Base-by-base conservation (phyloP, 2,329 filamentous ascomycete species). In the Cladosporium sp. region DNA sequence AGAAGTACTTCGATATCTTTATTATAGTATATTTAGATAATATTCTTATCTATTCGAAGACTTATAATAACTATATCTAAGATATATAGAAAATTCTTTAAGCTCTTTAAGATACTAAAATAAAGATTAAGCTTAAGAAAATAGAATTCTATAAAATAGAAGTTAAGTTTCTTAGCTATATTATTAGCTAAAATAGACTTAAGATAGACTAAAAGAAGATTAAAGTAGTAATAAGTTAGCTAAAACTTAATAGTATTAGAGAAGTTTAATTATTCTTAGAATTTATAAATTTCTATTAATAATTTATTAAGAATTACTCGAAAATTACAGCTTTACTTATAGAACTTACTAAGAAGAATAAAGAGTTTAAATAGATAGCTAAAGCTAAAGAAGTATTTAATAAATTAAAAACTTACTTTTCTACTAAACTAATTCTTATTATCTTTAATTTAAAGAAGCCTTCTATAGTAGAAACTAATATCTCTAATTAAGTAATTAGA, bases 91-190 rank as follows among this genome's bases (percentile, higher is more conserved):
- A 43, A 3, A 22, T 37, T 36, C 47, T 51, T 5, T 3, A n/a
- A 51, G 9, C n/a, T 14, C 11, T 17, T 51, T 9, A 12, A 5
- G 30, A 38, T 34, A 17, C 28, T 2, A 14, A 34, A 1, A 36
- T 51, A 30, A 17, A 55, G 2, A 30, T 57, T 6, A 54, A 67
- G 36, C 38, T 59, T 30, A 54, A 60, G 9, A 72, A 72, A 39
- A 71, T 64, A 47, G 51, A 61, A 1, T 73, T 72, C 40, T 51
- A 69, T 45, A 55, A 67, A 7, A 64, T 68, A 42, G 63, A 70
- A 60, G 58, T 71, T 2, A 61, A 66, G 39, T 70, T 61, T 58
- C 60, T 75, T 39, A 61, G 66, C 38, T 73, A 67, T 61, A 67
- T 68, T 49, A 67, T 74, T 38, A 57, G 43, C n/a, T 55, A 43